Base-by-base conservation (phyloP, 108 stramenopile genomes). In the Schizochytrium sp. region DNA sequence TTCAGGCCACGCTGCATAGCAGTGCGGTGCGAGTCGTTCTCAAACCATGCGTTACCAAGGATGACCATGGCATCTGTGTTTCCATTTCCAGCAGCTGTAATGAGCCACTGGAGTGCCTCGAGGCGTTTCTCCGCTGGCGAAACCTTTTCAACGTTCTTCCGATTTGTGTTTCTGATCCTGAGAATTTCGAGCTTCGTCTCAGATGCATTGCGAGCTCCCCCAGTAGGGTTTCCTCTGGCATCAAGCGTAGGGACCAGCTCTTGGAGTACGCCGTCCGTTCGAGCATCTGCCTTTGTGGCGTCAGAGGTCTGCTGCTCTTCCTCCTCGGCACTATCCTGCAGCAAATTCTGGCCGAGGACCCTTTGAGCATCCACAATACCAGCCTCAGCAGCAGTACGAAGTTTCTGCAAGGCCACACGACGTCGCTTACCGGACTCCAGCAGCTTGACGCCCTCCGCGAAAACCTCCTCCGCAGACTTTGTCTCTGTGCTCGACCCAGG, bases 161-260 rank as follows among this genome's bases (percentile, higher is more conserved):
- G 47, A 53, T 83, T 83, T 13, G 55, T n/a, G 47, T 83, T 83
- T 5, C 76, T 17, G 28, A 83, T 83, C 28, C 53, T 17, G 17
- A 83, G 38, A 10, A 83, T 83, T 28, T 83, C 76, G 1, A 83
- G 76, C 76, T 83, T 83, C 50, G 76, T 83, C 76, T 83, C 76
- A 10, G 49, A n/a, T 2, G 76, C 76, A 53, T 5, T 40, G 76
- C 76, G 50, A 47, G 2, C 5, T 47, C 76, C 76, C 50, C 76
- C 76, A 0, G 76, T 40, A 10, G 76, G 76, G 50, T 38, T 83
- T 10, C 76, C 76, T n/a, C 53, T n/a, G 13, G 19, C 38, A 55
- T 83, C 76, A 53, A 55, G 53, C 76, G 50, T 55, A 0, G 76
- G 76, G 17, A 83, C 76, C 15, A 49, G 45, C 47, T 49, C 47